phyloP scores from a whole-genome alignment of 2,329 filamentous ascomycete genomes.

The Pseudopyrenochaeta lycopersici region DNA sequence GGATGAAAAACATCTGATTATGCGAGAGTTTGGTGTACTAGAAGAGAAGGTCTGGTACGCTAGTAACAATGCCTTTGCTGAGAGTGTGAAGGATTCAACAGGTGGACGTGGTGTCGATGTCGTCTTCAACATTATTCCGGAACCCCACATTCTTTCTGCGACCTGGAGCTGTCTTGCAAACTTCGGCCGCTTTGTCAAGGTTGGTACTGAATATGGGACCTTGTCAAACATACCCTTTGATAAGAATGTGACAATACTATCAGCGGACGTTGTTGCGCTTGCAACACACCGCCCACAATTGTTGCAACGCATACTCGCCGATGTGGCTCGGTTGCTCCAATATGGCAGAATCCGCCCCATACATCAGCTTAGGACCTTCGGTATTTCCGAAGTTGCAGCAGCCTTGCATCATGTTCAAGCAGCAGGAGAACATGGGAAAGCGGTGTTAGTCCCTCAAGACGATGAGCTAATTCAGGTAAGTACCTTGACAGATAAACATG shows the following conservation, averaged over 20 bases:
- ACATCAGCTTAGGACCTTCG: conserved; percentile 11
- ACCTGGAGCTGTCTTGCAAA: conserved; percentile 57
- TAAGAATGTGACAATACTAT: conserved; percentile 21
- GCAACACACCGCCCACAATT: conserved; percentile 19
- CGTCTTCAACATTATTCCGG: conserved; percentile 37
- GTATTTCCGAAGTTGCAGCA: conserved; percentile 16
- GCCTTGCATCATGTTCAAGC: conserved; percentile 25
- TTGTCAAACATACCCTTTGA: conserved; percentile 4
- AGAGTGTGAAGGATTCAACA: conserved; percentile 33
- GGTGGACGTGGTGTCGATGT: conserved; percentile 46
- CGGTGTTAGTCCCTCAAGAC: conserved; percentile 22
- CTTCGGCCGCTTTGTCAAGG: conserved; percentile 30
- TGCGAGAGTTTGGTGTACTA: conserved; percentile 25
- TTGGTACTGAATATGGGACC: neutral
- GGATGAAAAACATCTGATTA: conserved; percentile 31
- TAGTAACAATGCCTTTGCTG: conserved; percentile 33
- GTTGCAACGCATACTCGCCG: conserved; percentile 20
- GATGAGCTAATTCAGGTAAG: conserved; percentile 33
- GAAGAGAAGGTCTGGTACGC: conserved; percentile 43
- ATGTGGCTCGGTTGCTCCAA: conserved; percentile 24
- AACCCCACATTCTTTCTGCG: conserved; percentile 34
- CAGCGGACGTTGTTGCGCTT: conserved; percentile 20
- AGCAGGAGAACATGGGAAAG: conserved; percentile 16
- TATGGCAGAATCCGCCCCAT: conserved; percentile 24
- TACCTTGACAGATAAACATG: neutral